These are phyloP conservation scores for Agarophyton chilense DNA, from an alignment of 23 red algal species.

Conservation along the genomic window DNA sequence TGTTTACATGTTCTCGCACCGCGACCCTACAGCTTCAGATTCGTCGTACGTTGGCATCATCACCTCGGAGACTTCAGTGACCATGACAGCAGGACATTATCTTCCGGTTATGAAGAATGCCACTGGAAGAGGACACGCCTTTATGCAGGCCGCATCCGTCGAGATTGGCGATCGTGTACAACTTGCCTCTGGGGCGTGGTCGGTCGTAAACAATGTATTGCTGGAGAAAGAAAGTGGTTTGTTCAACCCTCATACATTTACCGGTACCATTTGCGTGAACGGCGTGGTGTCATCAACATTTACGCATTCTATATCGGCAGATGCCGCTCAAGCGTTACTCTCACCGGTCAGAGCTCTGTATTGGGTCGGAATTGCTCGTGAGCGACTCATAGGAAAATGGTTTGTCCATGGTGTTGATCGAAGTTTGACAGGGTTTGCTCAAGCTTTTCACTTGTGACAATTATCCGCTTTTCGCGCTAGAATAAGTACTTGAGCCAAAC, in stretches of 20 bases:
- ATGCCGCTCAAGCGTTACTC: constrained; percentile 28
- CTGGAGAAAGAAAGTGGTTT: not conserved
- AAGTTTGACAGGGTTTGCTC: not conserved
- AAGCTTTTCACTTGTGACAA: not conserved
- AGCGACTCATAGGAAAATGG: not conserved
- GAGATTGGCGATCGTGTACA: constrained; percentile 11
- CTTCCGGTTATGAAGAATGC: constrained; percentile 6
- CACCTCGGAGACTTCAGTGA: constrained; percentile 6
- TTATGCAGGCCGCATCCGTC: not conserved
- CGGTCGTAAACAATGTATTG: not conserved
- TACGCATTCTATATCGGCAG: constrained; percentile 19
- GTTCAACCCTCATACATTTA: constrained; percentile 55
- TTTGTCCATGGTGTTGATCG: constrained; percentile 12
- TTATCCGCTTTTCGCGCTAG: too few species aligned
- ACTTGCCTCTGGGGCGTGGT: not conserved
- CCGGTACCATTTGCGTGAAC: constrained; percentile 32
- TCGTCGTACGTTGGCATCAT: not conserved
- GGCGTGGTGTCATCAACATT: constrained; percentile 40
- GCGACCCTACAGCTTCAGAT: constrained; percentile 17
- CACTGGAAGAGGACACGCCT: not conserved
- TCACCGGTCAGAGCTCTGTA: constrained; percentile 40
- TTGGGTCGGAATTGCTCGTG: constrained; percentile 6
- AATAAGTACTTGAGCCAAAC: too few species aligned
- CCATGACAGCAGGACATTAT: constrained; percentile 13
- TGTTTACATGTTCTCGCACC: constrained; percentile 75